Evolutionary conservation across 106 monocot species (phyloP).

Genomic region (Dioscorea zingiberensis): DNA sequence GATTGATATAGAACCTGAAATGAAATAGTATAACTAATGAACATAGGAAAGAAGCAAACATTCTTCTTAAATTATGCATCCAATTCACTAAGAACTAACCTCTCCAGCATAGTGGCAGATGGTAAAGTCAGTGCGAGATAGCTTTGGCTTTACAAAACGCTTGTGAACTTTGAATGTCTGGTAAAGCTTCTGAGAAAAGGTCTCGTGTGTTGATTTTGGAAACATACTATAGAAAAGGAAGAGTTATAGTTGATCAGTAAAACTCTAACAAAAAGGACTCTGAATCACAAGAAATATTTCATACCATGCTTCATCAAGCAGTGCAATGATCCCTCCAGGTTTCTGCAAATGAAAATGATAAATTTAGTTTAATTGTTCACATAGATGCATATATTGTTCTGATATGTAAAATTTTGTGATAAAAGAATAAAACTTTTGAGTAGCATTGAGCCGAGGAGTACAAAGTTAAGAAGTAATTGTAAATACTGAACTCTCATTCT

Average conservation of each 20-base stretch:
- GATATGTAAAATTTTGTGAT: no score
- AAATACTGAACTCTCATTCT: no score
- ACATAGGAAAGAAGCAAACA: background rate
- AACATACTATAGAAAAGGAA: slow-evolving; percentile 67
- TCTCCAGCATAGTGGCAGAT: slow-evolving; percentile 97
- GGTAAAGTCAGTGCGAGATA: slow-evolving; percentile 90
- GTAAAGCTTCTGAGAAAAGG: slow-evolving; percentile 96
- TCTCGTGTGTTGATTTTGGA: slow-evolving; percentile 95
- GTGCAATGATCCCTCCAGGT: slow-evolving; percentile 94
- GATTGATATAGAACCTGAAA: slow-evolving; percentile 87
- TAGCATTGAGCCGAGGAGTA: no score
- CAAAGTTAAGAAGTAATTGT: no score
- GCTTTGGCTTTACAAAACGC: slow-evolving; percentile 91
- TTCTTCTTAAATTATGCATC: background rate
- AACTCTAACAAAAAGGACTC: background rate
- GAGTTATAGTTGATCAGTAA: slow-evolving; percentile 5
- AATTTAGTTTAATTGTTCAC: background rate
- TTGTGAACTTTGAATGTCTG: slow-evolving; percentile 85
- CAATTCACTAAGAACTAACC: slow-evolving; percentile 24
- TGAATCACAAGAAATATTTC: slow-evolving; percentile 1
- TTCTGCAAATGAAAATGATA: slow-evolving; percentile 49
- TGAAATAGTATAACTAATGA: background rate
- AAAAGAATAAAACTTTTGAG: no score
- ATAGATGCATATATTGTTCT: no score
- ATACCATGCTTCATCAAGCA: slow-evolving; percentile 99